Evolutionary conservation across 2,329 filamentous ascomycete species (phyloP), one percentile per base, ranked within the genome.

Genomic region (Saccharata proteae): DNA sequence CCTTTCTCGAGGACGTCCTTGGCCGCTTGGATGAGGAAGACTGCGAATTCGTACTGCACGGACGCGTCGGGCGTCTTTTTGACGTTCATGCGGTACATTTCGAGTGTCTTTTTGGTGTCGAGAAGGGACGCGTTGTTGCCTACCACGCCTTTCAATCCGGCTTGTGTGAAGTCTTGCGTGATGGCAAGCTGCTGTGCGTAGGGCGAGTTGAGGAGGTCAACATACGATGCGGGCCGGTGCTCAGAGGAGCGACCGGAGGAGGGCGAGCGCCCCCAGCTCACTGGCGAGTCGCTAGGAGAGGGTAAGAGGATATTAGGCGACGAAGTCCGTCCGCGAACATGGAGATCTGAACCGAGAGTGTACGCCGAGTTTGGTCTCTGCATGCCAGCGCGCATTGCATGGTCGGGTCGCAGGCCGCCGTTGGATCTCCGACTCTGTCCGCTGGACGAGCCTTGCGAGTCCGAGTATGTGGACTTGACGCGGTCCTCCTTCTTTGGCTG

Each of bases 31-130:
- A 96, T 79, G 63, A 98, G 75, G 54, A 93, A 93, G 21, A 96
- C 72, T 2, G 90, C 90, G 58, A 98, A 96, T 17, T 93, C 90
- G 55, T 96, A 96, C 55, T 94, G 85, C 19, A 93, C 81, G 4
- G 80, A 77, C 11, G 78, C 69, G 54, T 94, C 85, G 40, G 80
- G 90, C 3, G 90, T 93, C 64, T 98, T 98, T 62, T 94, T 96
- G 36, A 94, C 83, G 49, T 96, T 98, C 34, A 80, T 78, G 26
- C 88, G 74, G 55, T 98, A 98, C 88, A 96, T 94, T 34, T 96
- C 86, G 29, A 98, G 71, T 2, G 90, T 98, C 59, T 96, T 86
- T 50, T 88, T 82, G 19, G 83, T 79, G 48, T 84, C 86, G 17
- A 98, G 70, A 9, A 98, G 67, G 13, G 86, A 93, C 3, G 88